These are phyloP conservation scores for Fusarium sp. DNA, from an alignment of 2,329 filamentous ascomycete species.

Conservation along the genomic window DNA sequence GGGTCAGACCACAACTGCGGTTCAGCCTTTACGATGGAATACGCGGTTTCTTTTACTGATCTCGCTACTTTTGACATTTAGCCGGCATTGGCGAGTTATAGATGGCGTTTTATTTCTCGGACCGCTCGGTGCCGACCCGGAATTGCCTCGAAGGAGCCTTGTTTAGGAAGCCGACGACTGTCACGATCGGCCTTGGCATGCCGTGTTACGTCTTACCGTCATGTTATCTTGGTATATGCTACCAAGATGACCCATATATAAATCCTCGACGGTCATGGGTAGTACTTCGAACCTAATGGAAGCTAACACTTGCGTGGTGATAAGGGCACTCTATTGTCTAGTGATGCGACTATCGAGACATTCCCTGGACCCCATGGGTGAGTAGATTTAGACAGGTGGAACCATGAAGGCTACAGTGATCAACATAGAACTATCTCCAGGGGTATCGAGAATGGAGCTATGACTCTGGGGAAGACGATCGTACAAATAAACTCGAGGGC, in stretches of 20 bases:
- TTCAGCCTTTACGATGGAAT: constrained; percentile 9
- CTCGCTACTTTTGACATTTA: constrained; percentile 5
- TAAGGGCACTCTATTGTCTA: background rate
- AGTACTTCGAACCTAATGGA: constrained; percentile 1
- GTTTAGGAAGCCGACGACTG: background rate
- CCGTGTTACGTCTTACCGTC: background rate
- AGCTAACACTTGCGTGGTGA: constrained; percentile 27
- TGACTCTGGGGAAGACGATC: constrained; percentile 2
- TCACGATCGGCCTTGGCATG: constrained; percentile 4
- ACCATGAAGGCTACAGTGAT: constrained; percentile 5
- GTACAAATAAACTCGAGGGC: constrained; percentile 37
- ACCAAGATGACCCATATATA: background rate
- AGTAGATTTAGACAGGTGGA: constrained; percentile 15
- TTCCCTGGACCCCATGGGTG: constrained; percentile 25
- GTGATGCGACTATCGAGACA: constrained; percentile 38
- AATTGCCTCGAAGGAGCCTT: constrained; percentile 9
- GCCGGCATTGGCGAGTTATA: background rate
- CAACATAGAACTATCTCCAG: constrained; percentile 8
- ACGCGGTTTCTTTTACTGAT: background rate
- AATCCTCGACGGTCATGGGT: constrained; percentile 23
- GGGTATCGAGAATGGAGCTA: constrained; percentile 7
- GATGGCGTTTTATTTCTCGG: constrained; percentile 3
- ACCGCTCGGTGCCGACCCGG: constrained; percentile 16
- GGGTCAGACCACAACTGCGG: constrained; percentile 24
- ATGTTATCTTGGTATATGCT: background rate